Evolutionary conservation across 1,284 basidiomycete genomes (phyloP).

Genomic region (Boletus albobrunnescens): DNA sequence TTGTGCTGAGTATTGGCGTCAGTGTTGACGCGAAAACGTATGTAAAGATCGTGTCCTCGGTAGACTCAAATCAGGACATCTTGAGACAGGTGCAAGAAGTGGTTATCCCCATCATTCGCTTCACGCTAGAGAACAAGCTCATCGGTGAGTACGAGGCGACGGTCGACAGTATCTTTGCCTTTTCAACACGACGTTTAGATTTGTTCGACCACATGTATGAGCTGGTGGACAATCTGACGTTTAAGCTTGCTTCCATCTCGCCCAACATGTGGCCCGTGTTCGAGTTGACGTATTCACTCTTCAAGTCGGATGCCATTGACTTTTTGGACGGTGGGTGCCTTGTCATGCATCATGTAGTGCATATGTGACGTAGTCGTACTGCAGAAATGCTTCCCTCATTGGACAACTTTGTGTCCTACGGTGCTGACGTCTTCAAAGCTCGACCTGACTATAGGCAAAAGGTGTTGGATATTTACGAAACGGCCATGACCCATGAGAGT

Average conservation of each 20-base stretch:
- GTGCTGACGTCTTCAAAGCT: slow-evolving; percentile 69
- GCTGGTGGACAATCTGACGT: slow-evolving; percentile 81
- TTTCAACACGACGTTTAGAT: slow-evolving; percentile 44
- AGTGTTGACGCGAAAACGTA: background rate
- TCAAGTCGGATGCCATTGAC: slow-evolving; percentile 81
- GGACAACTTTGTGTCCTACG: slow-evolving; percentile 89
- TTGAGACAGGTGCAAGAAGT: slow-evolving; percentile 79
- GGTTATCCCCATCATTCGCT: slow-evolving; percentile 73
- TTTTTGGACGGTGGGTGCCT: slow-evolving; percentile 68
- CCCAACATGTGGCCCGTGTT: slow-evolving; percentile 86
- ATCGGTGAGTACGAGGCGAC: slow-evolving; percentile 48
- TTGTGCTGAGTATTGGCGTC: background rate
- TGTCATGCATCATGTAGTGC: background rate
- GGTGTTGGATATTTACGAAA: slow-evolving; percentile 82
- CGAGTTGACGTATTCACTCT: slow-evolving; percentile 78
- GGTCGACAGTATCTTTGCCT: background rate
- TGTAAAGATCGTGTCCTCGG: slow-evolving; percentile 60
- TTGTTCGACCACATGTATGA: slow-evolving; percentile 88
- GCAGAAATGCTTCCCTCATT: slow-evolving; percentile 87
- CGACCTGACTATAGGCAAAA: slow-evolving; percentile 77
- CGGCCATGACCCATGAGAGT: slow-evolving; percentile 65
- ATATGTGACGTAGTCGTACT: background rate
- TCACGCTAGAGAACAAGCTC: slow-evolving; percentile 72
- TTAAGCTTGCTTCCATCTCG: slow-evolving; percentile 74
- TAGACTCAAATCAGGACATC: slow-evolving; percentile 74